Base-by-base conservation (phyloP, 352 stramenopile species). In the Bremia lactucae region DNA sequence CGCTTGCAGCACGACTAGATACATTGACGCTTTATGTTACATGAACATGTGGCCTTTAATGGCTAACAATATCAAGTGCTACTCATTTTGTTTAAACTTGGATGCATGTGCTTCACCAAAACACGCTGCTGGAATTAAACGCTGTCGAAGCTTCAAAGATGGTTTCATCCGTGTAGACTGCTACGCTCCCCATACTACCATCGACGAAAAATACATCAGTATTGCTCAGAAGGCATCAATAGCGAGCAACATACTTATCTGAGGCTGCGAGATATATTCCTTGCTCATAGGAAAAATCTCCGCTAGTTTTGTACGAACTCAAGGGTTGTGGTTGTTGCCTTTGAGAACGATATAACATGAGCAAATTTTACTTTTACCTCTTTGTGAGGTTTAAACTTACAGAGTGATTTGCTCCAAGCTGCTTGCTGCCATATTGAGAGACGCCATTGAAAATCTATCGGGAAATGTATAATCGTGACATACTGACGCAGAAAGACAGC, bases 271-370 rank as follows among this genome's bases (percentile, higher is more conserved):
- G 49, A 21, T 77, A 60, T 19, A 42, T 45, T 36, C 53, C 59
- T 31, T 55, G 62, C 28, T 73, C 67, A 22, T 57, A 57, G n/a
- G 72, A 80, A 36, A 84, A 87, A 22, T 73, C 71, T 8, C 78
- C 78, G 37, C 73, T 87, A 18, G 78, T 85, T 56, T 86, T 87
- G 67, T 81, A 87, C 19, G 40, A 41, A 22, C 33, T n/a, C 21
- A 38, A 36, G 55, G 48, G 16, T 63, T 33, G 36, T 21, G 10
- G 36, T 4, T 25, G 58, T n/a, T 53, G 48, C 8, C 53, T 67
- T n/a, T n/a, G n/a, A n/a, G n/a, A n/a, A n/a, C n/a, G n/a, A n/a
- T n/a, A n/a, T n/a, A n/a, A n/a, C n/a, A n/a, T n/a, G n/a, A n/a
- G n/a, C n/a, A n/a, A n/a, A n/a, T n/a, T n/a, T n/a, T n/a, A n/a